Evolutionary conservation across 169 alveolate genomes (phyloP), one percentile per base, ranked within the genome.

Genomic region (Cryptosporidium bovis): DNA sequence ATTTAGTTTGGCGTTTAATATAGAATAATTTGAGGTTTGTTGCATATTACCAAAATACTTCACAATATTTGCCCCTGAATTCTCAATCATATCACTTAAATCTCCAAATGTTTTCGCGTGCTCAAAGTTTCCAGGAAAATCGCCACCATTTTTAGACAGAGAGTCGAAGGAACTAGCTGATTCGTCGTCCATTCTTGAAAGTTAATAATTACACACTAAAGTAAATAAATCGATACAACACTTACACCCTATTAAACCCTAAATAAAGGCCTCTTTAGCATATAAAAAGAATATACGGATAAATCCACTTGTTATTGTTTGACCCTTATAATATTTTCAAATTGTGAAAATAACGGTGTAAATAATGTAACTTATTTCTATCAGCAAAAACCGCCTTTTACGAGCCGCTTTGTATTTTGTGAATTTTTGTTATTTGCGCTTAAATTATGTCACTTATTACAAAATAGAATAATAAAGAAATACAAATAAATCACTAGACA

Each of bases 131-230:
- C 27, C 67, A 5, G 83, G 51, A 34, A 51, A 69, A 10, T 69
- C 83, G 13, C 51, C 51, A 29, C 51, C 44, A 51, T 50, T 44
- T 51, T 46, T 69, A 33, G 83, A 69, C n/a, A 69, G 20, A n/a
- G 83, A 69, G 44, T 69, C 68, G 56, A 44, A 69, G 18, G 83
- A 69, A 64, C 83, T 53, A 8, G 60, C 3, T 27, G 67, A 69
- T 69, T 69, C 83, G 29, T 51, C 66, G 36, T 69, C 83, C 83
- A 69, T 69, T n/a, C 29, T 67, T 50, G 29, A 40, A 40, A 1
- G 10, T 6, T 40, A 6, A 40, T 40, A 40, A 40, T 40, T 40
- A 40, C 48, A 40, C 48, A 40, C 48, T 40, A 40, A 40, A 40
- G 48, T 8, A 40, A 40, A 40, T 6, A 40, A 40, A 1, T 40